Percentiles rank a stretch among this genome's conserved stretches.
phyloP scores from a whole-genome alignment of 1,284 basidiomycete species.

The Puccinia polysora region DNA sequence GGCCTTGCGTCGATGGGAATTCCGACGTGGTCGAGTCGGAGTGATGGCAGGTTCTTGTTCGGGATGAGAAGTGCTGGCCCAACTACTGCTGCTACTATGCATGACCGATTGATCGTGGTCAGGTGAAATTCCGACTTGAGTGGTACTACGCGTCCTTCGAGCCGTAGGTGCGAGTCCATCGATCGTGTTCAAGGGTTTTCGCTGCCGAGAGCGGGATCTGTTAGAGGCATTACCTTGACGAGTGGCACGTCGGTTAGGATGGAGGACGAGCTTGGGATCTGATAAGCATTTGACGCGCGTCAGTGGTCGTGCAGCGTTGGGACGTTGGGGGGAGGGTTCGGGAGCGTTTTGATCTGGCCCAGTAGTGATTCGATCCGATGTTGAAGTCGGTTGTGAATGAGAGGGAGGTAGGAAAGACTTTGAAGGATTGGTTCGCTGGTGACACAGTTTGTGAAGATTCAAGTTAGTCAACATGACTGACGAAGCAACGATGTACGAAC shows the following conservation, averaged over 20 bases:
- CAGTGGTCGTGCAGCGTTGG: background rate
- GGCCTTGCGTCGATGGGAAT: background rate
- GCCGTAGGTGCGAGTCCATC: background rate
- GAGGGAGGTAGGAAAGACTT: background rate
- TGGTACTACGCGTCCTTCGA: slow-evolving; percentile 10
- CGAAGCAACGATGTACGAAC: background rate
- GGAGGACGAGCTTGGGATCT: background rate
- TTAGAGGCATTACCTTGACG: background rate
- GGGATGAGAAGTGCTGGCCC: slow-evolving; percentile 13
- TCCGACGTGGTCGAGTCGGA: background rate
- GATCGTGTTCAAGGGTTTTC: background rate
- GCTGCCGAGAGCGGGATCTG: slow-evolving; percentile 1
- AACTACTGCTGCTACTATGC: slow-evolving; percentile 22
- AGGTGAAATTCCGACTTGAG: no score
- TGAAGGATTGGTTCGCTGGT: slow-evolving; percentile 5
- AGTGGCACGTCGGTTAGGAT: background rate
- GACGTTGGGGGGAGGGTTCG: background rate
- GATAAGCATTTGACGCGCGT: slow-evolving; percentile 27
- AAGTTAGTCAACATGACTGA: background rate
- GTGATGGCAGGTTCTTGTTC: background rate
- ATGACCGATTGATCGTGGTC: background rate
- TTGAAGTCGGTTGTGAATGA: background rate
- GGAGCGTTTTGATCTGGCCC: background rate
- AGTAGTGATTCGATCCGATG: no score
- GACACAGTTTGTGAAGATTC: background rate